These are phyloP conservation scores for Rhazya stricta DNA, from an alignment of 257 asterid genomes.

Conservation along the genomic window DNA sequence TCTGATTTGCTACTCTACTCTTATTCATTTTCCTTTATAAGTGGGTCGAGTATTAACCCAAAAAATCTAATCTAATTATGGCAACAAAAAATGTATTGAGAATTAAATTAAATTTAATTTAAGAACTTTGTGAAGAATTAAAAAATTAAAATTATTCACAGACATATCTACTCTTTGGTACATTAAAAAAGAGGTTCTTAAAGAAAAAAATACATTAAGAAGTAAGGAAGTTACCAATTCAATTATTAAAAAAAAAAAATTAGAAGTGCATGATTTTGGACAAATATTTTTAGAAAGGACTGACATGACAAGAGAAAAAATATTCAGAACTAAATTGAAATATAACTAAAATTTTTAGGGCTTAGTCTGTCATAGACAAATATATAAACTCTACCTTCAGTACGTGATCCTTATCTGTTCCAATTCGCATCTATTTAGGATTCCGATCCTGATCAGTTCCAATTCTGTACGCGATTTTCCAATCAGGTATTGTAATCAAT, in stretches of 20 bases:
- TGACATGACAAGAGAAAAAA: neutral
- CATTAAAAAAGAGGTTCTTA: too few relatives aligned
- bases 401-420: neutral
- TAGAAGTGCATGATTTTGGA: too few relatives aligned
- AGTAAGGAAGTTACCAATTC: too few relatives aligned
- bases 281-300: neutral
- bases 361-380: neutral
- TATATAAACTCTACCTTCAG: neutral
- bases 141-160: too few relatives aligned
- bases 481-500: slow-evolving; percentile 2
- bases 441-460: slow-evolving; percentile 8
- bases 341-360: neutral
- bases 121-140: too few relatives aligned
- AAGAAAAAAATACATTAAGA: too few relatives aligned
- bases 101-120: too few relatives aligned
- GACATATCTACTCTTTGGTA: too few relatives aligned
- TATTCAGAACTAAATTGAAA: neutral
- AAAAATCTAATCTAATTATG: too few relatives aligned
- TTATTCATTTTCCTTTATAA: neutral
- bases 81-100: too few relatives aligned
- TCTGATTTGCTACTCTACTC: neutral
- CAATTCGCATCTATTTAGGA: neutral
- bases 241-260: too few relatives aligned
- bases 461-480: neutral
- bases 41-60: neutral